Evolutionary conservation across 164 flowering plant genomes (phyloP), one percentile per base, ranked within the genome.

Genomic region (Santalum album): DNA sequence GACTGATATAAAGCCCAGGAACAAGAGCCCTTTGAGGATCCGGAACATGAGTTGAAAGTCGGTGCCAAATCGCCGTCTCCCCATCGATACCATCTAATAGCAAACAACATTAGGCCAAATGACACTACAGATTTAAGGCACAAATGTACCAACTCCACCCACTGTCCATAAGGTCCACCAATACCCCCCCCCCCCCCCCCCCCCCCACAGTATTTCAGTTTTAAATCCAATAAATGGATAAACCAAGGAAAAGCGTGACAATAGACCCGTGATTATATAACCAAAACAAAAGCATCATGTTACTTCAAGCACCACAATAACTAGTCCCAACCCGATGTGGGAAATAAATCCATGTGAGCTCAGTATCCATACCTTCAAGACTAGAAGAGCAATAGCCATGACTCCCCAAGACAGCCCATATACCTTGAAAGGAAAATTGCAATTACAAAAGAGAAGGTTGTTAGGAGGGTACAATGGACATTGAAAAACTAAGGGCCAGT

Each of bases 31-130:
- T 68, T 90, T 90, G 53, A 90, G 80, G 45, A 87, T 83, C 66
- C 99, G 79, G 73, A 94, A 94, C 96, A 87, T 90, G 35, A 90
- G 95, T 74, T 90, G 99, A 53, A 94, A 87, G 63, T 92, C 96
- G 0, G 95, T 83, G 6, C 87, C 84, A 57, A 90, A 94, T 67
- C 59, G 77, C 49, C 87, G 72, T 71, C 99, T 76, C 3, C 96
- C 97, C 88, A 90, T 82, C 14, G 99, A 82, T 45, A 92, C 88
- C 91, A 92, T 78, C 99, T 92, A 76, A 48, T 23, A 32, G 29
- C 21, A 46, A 56, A 23, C 55, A 23, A 43, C 27, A 26, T 36
- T 15, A 36, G 40, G 12, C 16, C 15, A 36, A 36, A 36, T 12
- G 2, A 36, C 12, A 7, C 2, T 36, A 36, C 2, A 36, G 5